These are phyloP conservation scores for Ceratobasidium sp. DNA, from an alignment of 1,284 basidiomycete genomes.

Conservation along the genomic window DNA sequence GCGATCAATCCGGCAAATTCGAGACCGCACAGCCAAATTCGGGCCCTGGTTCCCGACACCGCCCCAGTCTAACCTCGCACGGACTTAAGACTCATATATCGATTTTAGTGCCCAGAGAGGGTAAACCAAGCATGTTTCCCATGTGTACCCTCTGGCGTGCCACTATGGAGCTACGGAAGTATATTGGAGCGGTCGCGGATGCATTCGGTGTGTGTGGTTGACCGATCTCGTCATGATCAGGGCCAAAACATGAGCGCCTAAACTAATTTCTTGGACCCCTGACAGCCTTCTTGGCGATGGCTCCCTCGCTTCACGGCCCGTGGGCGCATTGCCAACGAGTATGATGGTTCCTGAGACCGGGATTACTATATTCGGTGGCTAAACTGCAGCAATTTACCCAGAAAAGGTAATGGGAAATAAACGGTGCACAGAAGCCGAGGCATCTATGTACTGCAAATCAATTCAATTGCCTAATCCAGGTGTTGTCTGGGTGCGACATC, in stretches of 20 bases:
- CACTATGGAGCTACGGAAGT: neutral
- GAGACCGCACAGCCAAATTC: neutral
- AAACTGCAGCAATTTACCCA: no score
- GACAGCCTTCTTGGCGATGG: neutral
- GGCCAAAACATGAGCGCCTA: neutral
- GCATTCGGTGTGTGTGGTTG: neutral
- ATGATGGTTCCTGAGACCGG: no score
- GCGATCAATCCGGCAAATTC: constrained; percentile 32
- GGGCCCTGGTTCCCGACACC: neutral
- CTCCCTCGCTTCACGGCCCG: neutral
- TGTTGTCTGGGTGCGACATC: no score
- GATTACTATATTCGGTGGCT: no score
- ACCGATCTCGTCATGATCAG: neutral
- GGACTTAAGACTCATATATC: no score
- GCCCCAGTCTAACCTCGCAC: neutral
- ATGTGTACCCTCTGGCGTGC: no score
- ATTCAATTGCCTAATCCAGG: no score
- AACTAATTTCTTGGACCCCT: neutral
- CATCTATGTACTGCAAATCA: no score
- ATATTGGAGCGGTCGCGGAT: neutral
- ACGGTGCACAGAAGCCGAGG: no score
- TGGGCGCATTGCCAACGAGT: neutral
- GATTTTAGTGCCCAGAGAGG: neutral
- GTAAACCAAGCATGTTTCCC: no score
- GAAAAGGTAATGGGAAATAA: no score